Percentiles rank a stretch among this genome's conserved stretches.
phyloP scores from a whole-genome alignment of 306 rosid species.

The Casuarina equisetifolia region DNA sequence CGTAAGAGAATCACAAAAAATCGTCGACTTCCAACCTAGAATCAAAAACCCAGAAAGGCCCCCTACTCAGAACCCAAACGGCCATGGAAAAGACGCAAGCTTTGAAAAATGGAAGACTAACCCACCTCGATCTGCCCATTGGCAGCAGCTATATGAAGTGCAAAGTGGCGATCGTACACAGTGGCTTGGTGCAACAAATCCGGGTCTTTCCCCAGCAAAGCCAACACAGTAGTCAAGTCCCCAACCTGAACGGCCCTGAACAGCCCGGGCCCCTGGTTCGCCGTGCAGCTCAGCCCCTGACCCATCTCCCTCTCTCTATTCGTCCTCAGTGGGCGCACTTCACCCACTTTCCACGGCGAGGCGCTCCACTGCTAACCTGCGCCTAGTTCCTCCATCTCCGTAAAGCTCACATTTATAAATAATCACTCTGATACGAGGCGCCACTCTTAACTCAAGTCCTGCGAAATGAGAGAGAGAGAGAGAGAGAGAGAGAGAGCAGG shows the following conservation, averaged over 20 bases:
- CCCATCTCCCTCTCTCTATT: constrained; percentile 55
- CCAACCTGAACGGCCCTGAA: constrained; percentile 83
- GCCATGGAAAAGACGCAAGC: not conserved
- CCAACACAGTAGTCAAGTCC: constrained; percentile 49
- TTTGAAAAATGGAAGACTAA: constrained; percentile 7
- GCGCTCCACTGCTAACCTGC: constrained; percentile 25
- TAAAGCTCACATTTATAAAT: constrained; percentile 50
- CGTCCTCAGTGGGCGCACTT: constrained; percentile 14
- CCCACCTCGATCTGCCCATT: constrained; percentile 94
- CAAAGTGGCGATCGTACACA: constrained; percentile 78
- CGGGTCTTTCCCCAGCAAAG: constrained; percentile 51
- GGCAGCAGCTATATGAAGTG: constrained; percentile 92
- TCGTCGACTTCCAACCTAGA: not conserved
- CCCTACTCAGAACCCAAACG: constrained; percentile 10
- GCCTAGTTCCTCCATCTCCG: constrained; percentile 46
- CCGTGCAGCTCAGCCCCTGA: constrained; percentile 85
- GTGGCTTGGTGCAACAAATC: constrained; percentile 57
- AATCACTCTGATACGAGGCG: not conserved
- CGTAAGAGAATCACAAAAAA: constrained; percentile 2
- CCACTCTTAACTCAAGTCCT: not conserved
- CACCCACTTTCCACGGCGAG: constrained; percentile 27
- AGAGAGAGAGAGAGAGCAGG: constrained; percentile 22
- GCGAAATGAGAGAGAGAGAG: constrained; percentile 10
- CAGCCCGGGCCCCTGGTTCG: constrained; percentile 66
- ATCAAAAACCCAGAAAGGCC: constrained; percentile 18